Conservation (phyloP, 2,329 filamentous ascomycete genomes). For the Trichoderma asperellum region DNA sequence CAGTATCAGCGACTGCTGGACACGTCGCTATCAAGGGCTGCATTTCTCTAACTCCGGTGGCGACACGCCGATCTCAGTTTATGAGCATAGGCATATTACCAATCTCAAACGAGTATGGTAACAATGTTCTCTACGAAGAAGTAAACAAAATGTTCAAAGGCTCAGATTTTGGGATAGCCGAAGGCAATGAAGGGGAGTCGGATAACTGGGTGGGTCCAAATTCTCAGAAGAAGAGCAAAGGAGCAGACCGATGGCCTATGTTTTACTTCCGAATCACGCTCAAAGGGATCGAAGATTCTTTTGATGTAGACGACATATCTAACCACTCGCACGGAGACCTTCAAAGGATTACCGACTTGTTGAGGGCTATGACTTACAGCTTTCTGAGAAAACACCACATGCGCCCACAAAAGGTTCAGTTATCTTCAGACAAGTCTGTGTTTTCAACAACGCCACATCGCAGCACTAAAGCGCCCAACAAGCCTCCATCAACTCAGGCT, state of each 20-base stretch:
- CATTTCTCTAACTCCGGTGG: slow-evolving; percentile 71
- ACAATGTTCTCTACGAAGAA: slow-evolving; percentile 73
- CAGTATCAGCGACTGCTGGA: slow-evolving; percentile 67
- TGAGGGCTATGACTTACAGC: slow-evolving; percentile 70
- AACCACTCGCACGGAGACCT: slow-evolving; percentile 54
- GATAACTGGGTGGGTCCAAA: neutral
- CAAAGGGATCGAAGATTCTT: slow-evolving; percentile 36
- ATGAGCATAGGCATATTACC: slow-evolving; percentile 77
- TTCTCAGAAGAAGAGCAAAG: slow-evolving; percentile 57
- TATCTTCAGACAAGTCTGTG: slow-evolving; percentile 33
- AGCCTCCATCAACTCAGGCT: slow-evolving; percentile 20
- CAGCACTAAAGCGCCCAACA: slow-evolving; percentile 30
- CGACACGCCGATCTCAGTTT: slow-evolving; percentile 77
- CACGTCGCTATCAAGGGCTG: slow-evolving; percentile 68
- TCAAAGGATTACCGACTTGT: slow-evolving; percentile 58
- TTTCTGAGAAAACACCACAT: slow-evolving; percentile 78
- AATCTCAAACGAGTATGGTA: slow-evolving; percentile 56
- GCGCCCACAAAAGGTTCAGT: slow-evolving; percentile 51
- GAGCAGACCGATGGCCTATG: slow-evolving; percentile 84
- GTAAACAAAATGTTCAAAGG: slow-evolving; percentile 76
- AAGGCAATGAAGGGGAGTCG: slow-evolving; percentile 47
- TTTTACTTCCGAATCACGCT: slow-evolving; percentile 75
- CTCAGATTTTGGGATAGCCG: slow-evolving; percentile 74
- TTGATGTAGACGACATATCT: slow-evolving; percentile 46
- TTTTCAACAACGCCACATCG: slow-evolving; percentile 36